Evolutionary conservation across 2,329 filamentous ascomycete genomes (phyloP).

Genomic region (Ascochyta koolunga): DNA sequence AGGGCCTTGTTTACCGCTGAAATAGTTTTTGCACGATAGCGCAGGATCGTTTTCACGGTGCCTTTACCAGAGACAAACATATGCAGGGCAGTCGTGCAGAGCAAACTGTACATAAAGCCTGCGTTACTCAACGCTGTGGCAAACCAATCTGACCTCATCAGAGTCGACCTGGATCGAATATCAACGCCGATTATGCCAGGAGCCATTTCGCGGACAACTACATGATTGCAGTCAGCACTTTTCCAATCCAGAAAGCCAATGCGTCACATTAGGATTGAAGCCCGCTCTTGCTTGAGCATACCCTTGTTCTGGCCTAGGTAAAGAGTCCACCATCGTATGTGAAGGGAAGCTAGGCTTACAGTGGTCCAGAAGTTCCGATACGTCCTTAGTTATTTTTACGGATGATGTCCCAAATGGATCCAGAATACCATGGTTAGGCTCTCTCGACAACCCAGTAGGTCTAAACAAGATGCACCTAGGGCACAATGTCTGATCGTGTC

Average conservation of each 20-base stretch:
- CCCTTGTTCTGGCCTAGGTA: background rate
- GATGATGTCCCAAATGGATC: slow-evolving; percentile 44
- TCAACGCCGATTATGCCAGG: slow-evolving; percentile 47
- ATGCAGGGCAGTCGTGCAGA: slow-evolving; percentile 45
- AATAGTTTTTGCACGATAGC: slow-evolving; percentile 44
- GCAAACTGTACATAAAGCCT: slow-evolving; percentile 49
- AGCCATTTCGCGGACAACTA: slow-evolving; percentile 46
- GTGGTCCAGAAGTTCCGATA: slow-evolving; percentile 43
- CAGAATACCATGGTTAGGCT: slow-evolving; percentile 35
- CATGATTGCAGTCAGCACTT: slow-evolving; percentile 23
- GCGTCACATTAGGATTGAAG: background rate
- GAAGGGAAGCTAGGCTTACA: slow-evolving; percentile 38
- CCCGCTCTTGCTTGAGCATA: too few relatives aligned
- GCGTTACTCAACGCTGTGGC: slow-evolving; percentile 41
- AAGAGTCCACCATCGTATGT: background rate
- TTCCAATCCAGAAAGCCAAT: background rate
- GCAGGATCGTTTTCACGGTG: slow-evolving; percentile 37
- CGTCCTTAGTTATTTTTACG: slow-evolving; percentile 32
- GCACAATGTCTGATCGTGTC: slow-evolving; percentile 39
- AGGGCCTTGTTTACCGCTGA: slow-evolving; percentile 43
- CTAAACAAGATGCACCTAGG: slow-evolving; percentile 35
- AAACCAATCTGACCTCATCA: slow-evolving; percentile 48
- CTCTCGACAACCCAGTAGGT: slow-evolving; percentile 25
- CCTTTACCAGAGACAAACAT: slow-evolving; percentile 41
- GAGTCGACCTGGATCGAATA: slow-evolving; percentile 39